Evolutionary conservation across 345 rosid genomes (phyloP).

Genomic region (Lagerstroemia speciosa): DNA sequence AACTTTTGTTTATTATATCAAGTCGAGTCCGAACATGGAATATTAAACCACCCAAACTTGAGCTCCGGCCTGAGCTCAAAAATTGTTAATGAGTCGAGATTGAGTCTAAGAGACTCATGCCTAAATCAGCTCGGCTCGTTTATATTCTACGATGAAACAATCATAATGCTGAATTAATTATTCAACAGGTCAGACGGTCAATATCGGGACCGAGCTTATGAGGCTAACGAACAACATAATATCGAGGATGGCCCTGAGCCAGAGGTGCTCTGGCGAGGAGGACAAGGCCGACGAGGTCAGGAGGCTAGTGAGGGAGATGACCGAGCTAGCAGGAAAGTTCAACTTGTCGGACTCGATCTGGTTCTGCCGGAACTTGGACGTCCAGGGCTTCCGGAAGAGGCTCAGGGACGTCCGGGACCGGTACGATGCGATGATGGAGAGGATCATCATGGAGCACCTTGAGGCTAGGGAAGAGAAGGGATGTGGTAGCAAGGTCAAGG

Average conservation of each 20-base stretch:
- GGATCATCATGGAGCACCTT: constrained; percentile 54
- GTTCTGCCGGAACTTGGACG: constrained; percentile 52
- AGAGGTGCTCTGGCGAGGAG: constrained; percentile 32
- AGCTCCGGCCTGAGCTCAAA: too few relatives aligned
- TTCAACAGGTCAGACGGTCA: constrained; percentile 19
- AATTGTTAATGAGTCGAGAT: too few relatives aligned
- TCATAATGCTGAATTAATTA: not conserved
- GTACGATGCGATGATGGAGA: constrained; percentile 59
- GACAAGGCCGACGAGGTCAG: constrained; percentile 37
- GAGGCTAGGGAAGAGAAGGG: constrained; percentile 19
- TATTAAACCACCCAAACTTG: too few relatives aligned
- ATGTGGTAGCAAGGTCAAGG: constrained; percentile 16
- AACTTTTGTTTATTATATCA: too few relatives aligned
- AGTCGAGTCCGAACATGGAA: too few relatives aligned
- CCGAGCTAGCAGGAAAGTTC: constrained; percentile 39
- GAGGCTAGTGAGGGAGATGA: constrained; percentile 51
- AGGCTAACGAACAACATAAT: constrained; percentile 50
- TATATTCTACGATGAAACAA: not conserved
- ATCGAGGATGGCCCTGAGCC: constrained; percentile 48
- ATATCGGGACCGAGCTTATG: constrained; percentile 45
- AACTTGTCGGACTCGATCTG: constrained; percentile 59
- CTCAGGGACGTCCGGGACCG: constrained; percentile 46
- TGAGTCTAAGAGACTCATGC: too few relatives aligned
- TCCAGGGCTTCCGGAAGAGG: constrained; percentile 54
- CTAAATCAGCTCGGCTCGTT: too few relatives aligned